These are phyloP conservation scores for Harrya chromipes DNA, from an alignment of 768 basidiomycete species.

Conservation along the genomic window DNA sequence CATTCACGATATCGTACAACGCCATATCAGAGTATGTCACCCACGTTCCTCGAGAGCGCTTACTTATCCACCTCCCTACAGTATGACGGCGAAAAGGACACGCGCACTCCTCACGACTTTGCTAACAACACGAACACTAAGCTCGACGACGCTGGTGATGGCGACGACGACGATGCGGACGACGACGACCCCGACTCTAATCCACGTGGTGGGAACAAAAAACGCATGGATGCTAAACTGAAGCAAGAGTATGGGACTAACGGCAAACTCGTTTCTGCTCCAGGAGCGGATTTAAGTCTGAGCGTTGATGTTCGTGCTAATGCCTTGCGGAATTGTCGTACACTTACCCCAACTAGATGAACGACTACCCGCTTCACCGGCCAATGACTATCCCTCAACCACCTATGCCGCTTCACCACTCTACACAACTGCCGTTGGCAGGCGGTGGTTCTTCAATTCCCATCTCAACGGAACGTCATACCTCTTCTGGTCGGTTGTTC, in stretches of 20 bases:
- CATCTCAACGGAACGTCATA: constrained; percentile 33
- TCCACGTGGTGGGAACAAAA: constrained; percentile 19
- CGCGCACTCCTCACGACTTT: constrained; percentile 49
- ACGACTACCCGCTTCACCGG: constrained; percentile 29
- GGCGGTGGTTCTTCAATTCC: constrained; percentile 28
- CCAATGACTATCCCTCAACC: constrained; percentile 34
- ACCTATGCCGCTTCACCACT: constrained; percentile 30
- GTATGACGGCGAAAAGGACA: constrained; percentile 53
- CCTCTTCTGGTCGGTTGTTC: constrained; percentile 31
- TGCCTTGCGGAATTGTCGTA: not conserved
- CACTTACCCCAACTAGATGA: constrained; percentile 20
- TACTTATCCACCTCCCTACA: constrained; percentile 15
- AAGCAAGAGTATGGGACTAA: constrained; percentile 28
- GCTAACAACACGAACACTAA: constrained; percentile 33
- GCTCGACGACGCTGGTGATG: constrained; percentile 38
- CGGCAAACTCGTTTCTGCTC: constrained; percentile 17
- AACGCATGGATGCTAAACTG: constrained; percentile 24
- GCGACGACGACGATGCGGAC: constrained; percentile 36
- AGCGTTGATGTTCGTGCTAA: constrained; percentile 25
- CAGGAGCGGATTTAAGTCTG: constrained; percentile 18
- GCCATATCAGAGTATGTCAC: constrained; percentile 51
- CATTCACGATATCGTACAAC: constrained; percentile 65
- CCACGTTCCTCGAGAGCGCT: constrained; percentile 2
- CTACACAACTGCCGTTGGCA: constrained; percentile 23
- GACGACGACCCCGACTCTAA: constrained; percentile 31